Percentiles rank a stretch among this genome's conserved stretches.
Evolutionary conservation across 257 asterid species (phyloP).

Genomic region (Nyctanthes arbortristis): DNA sequence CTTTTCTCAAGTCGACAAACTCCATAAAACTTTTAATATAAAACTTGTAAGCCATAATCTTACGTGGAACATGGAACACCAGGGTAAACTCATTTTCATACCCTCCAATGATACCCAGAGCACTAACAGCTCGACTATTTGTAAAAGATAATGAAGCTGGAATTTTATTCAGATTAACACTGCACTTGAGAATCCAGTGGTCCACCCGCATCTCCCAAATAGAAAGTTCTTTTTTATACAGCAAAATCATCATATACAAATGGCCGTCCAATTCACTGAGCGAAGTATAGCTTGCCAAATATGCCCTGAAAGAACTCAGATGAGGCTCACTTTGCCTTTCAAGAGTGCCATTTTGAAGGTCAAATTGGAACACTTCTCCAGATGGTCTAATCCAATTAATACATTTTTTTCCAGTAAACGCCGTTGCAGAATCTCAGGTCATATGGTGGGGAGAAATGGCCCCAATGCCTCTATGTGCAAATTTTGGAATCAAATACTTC

Average conservation of each 20-base stretch:
- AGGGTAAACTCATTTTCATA: background rate
- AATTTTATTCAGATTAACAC: background rate
- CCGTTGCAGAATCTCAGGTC: background rate
- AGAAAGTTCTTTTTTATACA: background rate
- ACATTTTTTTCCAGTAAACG: background rate
- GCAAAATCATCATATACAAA: background rate
- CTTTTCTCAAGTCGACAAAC: background rate
- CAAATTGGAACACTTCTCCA: background rate
- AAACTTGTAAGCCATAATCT: background rate
- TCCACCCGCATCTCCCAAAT: background rate
- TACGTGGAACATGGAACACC: conserved; percentile 6
- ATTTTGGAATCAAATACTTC: background rate
- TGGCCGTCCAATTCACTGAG: background rate
- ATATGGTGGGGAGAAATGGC: background rate
- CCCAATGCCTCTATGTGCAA: background rate
- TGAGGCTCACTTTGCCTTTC: background rate
- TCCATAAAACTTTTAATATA: background rate
- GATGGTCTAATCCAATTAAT: background rate
- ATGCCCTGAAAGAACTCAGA: background rate
- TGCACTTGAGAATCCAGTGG: background rate
- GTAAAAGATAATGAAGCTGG: background rate
- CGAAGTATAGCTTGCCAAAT: background rate
- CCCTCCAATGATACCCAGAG: background rate
- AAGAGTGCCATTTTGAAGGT: background rate
- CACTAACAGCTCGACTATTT: background rate